Evolutionary conservation across 129 eudicot genomes (phyloP).

Genomic region (Daucus carota): DH1_v3.0 NC_030381.2:2213001-2213500

Average conservation of each 20-base stretch:
- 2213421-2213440: slow-evolving; percentile 90
- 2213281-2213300: neutral
- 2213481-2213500: slow-evolving; percentile 79
- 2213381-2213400: neutral
- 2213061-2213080: neutral
- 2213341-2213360: neutral
- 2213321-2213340: neutral
- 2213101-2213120: neutral
- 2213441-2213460: slow-evolving; percentile 83
- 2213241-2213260: neutral
- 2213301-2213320: neutral
- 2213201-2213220: neutral
- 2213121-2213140: neutral
- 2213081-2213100: neutral
- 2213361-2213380: neutral
- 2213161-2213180: neutral
- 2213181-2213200: neutral
- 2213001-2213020: neutral
- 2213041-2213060: neutral
- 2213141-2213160: neutral
- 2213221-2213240: neutral
- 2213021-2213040: neutral
- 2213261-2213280: neutral
- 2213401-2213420: slow-evolving; percentile 63
- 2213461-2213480: slow-evolving; percentile 98